These are phyloP conservation scores for Mycena galericulata DNA, from an alignment of 768 basidiomycete genomes.

Conservation along the genomic window DNA sequence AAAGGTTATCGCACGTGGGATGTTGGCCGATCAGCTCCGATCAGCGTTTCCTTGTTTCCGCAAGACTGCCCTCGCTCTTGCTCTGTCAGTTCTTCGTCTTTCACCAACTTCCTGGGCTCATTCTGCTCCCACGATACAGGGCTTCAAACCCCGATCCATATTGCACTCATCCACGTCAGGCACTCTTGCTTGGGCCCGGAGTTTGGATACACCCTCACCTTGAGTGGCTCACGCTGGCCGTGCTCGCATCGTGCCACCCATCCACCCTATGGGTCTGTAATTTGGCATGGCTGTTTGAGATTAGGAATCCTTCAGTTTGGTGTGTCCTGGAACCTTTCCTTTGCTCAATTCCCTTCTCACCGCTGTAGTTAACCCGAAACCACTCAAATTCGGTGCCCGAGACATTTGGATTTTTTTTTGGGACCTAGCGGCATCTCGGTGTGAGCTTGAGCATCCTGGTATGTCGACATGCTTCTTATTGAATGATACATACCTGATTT, in stretches of 20 bases:
- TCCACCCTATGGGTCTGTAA: too few relatives aligned
- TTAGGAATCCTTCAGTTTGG: too few relatives aligned
- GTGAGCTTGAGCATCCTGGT: background rate
- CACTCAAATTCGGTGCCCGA: too few relatives aligned
- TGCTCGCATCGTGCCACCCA: too few relatives aligned
- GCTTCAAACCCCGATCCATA: background rate
- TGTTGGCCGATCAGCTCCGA: background rate
- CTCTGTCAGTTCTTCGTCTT: constrained; percentile 4
- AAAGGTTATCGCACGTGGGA: background rate
- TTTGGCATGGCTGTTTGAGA: too few relatives aligned
- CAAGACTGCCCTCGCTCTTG: background rate
- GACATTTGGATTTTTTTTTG: background rate
- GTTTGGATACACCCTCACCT: too few relatives aligned
- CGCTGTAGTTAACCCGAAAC: too few relatives aligned
- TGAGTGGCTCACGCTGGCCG: too few relatives aligned
- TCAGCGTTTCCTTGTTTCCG: background rate
- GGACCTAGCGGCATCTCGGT: constrained; percentile 3
- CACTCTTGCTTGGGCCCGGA: too few relatives aligned
- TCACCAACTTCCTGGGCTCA: background rate
- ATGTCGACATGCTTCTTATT: background rate
- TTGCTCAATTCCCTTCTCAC: too few relatives aligned
- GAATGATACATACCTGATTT: background rate
- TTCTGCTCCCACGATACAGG: background rate
- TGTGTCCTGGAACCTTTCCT: too few relatives aligned
- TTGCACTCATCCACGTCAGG: background rate